These are phyloP conservation scores for Blakeslea trispora DNA, from an alignment of 371 early-diverging fungal genomes.

Conservation along the genomic window DNA sequence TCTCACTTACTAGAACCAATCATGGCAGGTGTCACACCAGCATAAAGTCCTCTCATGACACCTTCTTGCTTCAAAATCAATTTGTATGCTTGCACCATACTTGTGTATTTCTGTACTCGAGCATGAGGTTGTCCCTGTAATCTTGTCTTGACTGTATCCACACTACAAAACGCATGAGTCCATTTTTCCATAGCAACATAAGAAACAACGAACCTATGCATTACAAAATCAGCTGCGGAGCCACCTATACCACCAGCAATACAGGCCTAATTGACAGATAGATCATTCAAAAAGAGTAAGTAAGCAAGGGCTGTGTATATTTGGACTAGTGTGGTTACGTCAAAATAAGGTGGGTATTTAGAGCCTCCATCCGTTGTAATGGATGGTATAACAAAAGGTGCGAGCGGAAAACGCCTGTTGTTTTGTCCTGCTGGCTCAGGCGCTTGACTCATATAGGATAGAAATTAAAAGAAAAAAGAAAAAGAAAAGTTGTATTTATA, in stretches of 20 bases:
- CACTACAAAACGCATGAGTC: constrained; percentile 32
- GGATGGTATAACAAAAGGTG: constrained; percentile 33
- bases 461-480: neutral
- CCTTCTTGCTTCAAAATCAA: constrained; percentile 73
- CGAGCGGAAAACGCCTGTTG: constrained; percentile 10
- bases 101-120: constrained; percentile 58
- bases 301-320: too few relatives aligned
- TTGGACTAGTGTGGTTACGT: constrained; percentile 28
- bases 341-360: constrained; percentile 50
- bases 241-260: constrained; percentile 76
- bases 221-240: constrained; percentile 68
- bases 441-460: constrained; percentile 15
- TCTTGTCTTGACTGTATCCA: constrained; percentile 82
- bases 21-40: constrained; percentile 76
- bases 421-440: constrained; percentile 14
- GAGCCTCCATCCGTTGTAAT: constrained; percentile 25
- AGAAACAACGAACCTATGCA: too few relatives aligned
- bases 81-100: constrained; percentile 68
- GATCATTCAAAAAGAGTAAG: neutral
- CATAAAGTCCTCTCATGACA: constrained; percentile 67
- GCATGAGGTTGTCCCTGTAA: constrained; percentile 67
- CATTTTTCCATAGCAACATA: too few relatives aligned
- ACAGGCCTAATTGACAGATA: constrained; percentile 46
- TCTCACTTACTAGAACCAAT: constrained; percentile 65
- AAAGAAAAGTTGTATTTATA: neutral